These are phyloP conservation scores for Silene conica DNA, from an alignment of 148 eudicot genomes.

Conservation along the genomic window DNA sequence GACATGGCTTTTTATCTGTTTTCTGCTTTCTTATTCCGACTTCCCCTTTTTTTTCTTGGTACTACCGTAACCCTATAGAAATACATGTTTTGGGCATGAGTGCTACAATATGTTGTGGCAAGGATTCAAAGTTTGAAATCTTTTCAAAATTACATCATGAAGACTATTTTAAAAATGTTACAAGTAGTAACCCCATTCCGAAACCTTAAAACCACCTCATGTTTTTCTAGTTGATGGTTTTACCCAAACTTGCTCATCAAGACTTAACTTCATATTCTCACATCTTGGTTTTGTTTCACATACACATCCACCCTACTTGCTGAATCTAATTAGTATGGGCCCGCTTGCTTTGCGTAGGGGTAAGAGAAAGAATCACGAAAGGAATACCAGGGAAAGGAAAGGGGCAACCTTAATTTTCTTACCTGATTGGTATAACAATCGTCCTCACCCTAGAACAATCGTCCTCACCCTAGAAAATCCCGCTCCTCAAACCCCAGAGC, in stretches of 20 bases:
- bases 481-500: background rate
- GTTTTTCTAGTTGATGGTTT: background rate
- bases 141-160: background rate
- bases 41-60: background rate
- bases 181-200: background rate
- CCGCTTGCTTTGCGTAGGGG: background rate
- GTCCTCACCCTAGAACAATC: background rate
- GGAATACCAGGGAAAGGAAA: background rate
- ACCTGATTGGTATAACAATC: background rate
- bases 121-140: background rate
- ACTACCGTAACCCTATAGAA: background rate
- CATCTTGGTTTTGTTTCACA: background rate
- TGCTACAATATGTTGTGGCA: background rate
- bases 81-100: background rate
- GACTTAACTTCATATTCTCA: background rate
- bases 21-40: background rate
- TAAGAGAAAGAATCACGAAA: background rate
- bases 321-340: background rate
- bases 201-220: background rate
- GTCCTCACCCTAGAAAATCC: background rate
- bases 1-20: background rate
- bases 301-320: background rate
- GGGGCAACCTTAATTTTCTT: background rate
- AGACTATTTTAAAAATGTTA: background rate
- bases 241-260: background rate